phyloP scores from a whole-genome alignment of 208 protist species.

The Acanthamoeba quina region DNA sequence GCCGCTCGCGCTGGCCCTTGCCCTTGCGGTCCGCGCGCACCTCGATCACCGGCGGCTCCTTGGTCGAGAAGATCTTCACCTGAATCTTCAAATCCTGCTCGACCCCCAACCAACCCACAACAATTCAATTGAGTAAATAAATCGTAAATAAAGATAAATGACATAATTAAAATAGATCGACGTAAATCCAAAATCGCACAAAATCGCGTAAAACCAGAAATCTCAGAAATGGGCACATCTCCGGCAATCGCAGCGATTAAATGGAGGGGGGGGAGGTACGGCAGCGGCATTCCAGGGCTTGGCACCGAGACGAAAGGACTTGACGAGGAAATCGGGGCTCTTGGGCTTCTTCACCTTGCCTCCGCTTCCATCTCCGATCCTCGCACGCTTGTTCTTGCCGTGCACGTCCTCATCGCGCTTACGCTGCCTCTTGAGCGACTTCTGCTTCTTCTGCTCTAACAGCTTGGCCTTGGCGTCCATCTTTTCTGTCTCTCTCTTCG shows the following conservation, averaged over 20 bases:
- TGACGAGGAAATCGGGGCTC: constrained; percentile 45
- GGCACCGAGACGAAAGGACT: constrained; percentile 2
- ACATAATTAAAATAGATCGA: too few relatives aligned
- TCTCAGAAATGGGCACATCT: too few relatives aligned
- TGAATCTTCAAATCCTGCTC: constrained; percentile 16
- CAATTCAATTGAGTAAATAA: not conserved
- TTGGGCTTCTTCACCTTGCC: constrained; percentile 29
- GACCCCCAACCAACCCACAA: not conserved
- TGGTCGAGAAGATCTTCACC: constrained; percentile 47
- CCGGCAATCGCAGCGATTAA: not conserved
- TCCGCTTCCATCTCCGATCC: not conserved
- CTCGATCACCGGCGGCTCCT: constrained; percentile 34
- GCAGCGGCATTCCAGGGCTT: not conserved
- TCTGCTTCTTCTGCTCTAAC: not conserved
- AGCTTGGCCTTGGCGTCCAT: constrained; percentile 46
- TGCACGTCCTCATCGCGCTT: not conserved
- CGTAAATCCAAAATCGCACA: too few relatives aligned
- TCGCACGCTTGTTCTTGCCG: not conserved
- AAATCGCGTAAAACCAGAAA: not conserved
- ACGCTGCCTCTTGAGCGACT: constrained; percentile 29
- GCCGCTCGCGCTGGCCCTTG: not conserved
- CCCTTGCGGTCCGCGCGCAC: not conserved
- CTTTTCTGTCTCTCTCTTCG: not conserved
- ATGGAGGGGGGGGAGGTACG: too few relatives aligned
- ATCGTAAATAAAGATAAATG: not conserved